Base-by-base conservation (phyloP, 2,329 filamentous ascomycete genomes). In the Stagonosporopsis rhizophila region DNA sequence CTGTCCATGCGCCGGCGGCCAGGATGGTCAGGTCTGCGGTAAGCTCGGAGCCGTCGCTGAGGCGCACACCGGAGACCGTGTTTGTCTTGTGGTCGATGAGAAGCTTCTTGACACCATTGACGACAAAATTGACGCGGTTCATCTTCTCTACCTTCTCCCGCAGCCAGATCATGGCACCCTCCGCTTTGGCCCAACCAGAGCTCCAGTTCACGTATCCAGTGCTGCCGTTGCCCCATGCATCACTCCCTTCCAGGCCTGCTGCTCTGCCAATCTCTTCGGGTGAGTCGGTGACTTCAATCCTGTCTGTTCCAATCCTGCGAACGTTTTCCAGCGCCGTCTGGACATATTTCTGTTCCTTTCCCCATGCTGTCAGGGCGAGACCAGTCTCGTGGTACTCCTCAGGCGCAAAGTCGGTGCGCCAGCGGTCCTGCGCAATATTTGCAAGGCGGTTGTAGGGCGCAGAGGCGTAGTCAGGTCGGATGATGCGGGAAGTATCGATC, bases 1-100 rank as follows among this genome's bases (percentile, higher is more conserved):
- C 85, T 2, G 90, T 91, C 93, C 94, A 98, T 4, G 94, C 92
- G 15, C 94, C 94, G 0, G 92, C 87, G 0, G 94, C 92, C 2
- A 96, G 82, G 52, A 97, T 81, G 30, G 90, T 88, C 7, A 96
- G 81, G 56, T 91, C 89, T 2, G 89, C 90, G 4, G 76, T 78
- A 6, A 91, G 61, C 9, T 71, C 77, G 6, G 74, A 74, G 1
- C 81, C 82, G 58, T 84, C 77, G 2, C 69, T 66, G 11, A 90
- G 76, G n/a, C 77, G 80, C 20, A 81, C 89, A 30, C 90, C 90
- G 0, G 81, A 80, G n/a, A 85, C 78, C 23, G 63, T 64, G 42
- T 65, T 69, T 25, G 64, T 69, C 22, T 62, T 56, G 60, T 71
- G 64, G 52, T 72, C 60, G 67, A 79, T 80, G 34, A 78, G 50